Evolutionary conservation across 257 asterid species (phyloP), one percentile per base, ranked within the genome.

Genomic region (Lavandula angustifolia): DNA sequence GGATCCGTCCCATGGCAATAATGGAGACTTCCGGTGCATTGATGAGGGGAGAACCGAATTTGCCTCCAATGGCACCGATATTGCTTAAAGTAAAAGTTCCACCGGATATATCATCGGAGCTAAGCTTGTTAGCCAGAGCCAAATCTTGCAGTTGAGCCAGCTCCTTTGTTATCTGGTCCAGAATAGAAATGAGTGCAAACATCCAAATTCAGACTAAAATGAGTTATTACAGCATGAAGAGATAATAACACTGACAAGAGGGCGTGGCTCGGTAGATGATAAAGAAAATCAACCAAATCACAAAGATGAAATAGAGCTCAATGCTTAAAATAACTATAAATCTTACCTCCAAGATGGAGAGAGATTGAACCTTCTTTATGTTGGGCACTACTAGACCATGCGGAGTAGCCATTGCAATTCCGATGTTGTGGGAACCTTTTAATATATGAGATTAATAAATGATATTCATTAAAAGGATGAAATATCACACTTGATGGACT

Each of bases 361-460:
- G 89, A 56, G 82, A 71, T 50, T 92, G 99, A 70, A 92, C 99
- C 79, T 81, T 85, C 87, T 92, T 92, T 59, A 92, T 81, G 76
- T 85, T 87, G 3, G 99, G 99, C 18, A 92, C 99, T 67, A 87
- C 99, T 74, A 92, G 71, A 62, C 99, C 99, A 51, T 85, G 76
- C 47, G 96, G 92, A 76, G 96, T 89, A 67, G 99, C 99, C 99
- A 89, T 92, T 47, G 99, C 99, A 51, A 92, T 80, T 49, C 99
- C 99, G 46, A 92, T 81, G 75, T 89, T 92, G 74, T 92, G 99
- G 35, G 94, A 79, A 16, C 97, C 99, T 88, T 76, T 42, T 35
- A 4, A 35, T 60, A 12, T 66, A 68, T 63, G 7, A 16, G 51
- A 46, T 22, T 22, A 22, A 22, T 22, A 22, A 22, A 22, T 22